These are phyloP conservation scores for Stentor coeruleus DNA, from an alignment of 73 alveolate genomes.

Conservation along the genomic window DNA sequence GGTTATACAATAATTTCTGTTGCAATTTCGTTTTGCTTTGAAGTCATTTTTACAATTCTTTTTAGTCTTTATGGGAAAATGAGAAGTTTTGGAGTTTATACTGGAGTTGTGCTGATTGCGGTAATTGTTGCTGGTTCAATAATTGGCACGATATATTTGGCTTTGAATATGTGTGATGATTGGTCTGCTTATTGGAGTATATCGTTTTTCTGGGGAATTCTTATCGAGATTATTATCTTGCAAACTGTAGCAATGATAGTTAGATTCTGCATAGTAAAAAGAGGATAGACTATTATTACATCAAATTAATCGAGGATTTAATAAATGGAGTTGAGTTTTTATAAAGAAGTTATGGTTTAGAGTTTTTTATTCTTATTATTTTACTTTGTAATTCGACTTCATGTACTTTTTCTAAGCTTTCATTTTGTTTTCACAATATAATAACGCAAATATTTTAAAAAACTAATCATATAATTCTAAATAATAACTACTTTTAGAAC, in stretches of 20 bases:
- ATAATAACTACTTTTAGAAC: too few relatives aligned
- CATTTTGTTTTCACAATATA: too few relatives aligned
- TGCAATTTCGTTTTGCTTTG: background rate
- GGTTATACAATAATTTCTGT: conserved; percentile 1
- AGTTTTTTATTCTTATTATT: too few relatives aligned
- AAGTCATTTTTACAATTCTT: background rate
- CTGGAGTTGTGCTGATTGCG: background rate
- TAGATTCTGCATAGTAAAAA: too few relatives aligned
- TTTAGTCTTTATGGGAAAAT: background rate
- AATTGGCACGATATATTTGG: background rate
- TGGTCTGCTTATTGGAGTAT: conserved; percentile 15
- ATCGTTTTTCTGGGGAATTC: background rate
- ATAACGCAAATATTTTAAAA: too few relatives aligned
- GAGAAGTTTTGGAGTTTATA: background rate
- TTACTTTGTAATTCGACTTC: too few relatives aligned
- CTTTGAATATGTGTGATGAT: background rate
- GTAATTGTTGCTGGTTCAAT: background rate
- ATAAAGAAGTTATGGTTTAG: too few relatives aligned
- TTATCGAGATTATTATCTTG: background rate
- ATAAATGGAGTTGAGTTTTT: too few relatives aligned
- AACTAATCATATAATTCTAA: too few relatives aligned
- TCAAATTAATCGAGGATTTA: too few relatives aligned
- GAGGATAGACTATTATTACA: too few relatives aligned
- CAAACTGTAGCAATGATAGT: background rate
- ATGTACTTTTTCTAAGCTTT: too few relatives aligned